Conservation (phyloP, 2,329 filamentous ascomycete genomes). For the Aspergillus pseudoterreus region DNA sequence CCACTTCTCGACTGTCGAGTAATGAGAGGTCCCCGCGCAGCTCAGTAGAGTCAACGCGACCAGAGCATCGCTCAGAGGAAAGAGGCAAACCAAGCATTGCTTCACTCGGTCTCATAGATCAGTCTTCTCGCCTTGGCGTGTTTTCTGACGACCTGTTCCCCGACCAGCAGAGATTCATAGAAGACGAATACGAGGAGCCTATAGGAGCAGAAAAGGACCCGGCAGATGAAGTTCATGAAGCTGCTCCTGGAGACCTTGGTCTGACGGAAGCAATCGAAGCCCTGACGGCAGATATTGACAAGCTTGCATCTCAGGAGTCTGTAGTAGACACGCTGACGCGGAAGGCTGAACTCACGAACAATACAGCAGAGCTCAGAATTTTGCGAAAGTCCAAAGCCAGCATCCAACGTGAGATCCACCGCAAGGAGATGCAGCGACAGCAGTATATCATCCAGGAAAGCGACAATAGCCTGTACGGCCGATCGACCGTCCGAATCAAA, state of each 20-base stretch:
- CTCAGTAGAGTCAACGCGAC: constrained; percentile 56
- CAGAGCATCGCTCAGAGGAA: constrained; percentile 41
- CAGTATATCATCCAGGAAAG: constrained; percentile 98
- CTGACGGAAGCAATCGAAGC: constrained; percentile 87
- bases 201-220: constrained; percentile 60
- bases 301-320: constrained; percentile 78
- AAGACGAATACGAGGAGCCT: constrained; percentile 78
- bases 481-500: constrained; percentile 84
- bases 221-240: constrained; percentile 84
- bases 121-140: constrained; percentile 81
- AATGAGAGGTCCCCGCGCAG: constrained; percentile 60
- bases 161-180: constrained; percentile 74
- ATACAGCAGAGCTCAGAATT: constrained; percentile 87
- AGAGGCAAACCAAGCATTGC: constrained; percentile 79
- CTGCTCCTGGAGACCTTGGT: constrained; percentile 88
- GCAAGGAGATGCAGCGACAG: constrained; percentile 92
- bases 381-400: constrained; percentile 91
- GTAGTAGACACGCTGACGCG: constrained; percentile 87
- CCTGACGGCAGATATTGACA: constrained; percentile 87
- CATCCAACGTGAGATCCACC: constrained; percentile 82
- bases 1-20: constrained; percentile 44
- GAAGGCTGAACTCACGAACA: constrained; percentile 96
- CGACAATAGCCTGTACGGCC: constrained; percentile 93
- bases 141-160: constrained; percentile 94
- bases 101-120: constrained; percentile 84